Conservation (phyloP, 2,329 filamentous ascomycete species). For the Scolecobasidium constrictum region DNA sequence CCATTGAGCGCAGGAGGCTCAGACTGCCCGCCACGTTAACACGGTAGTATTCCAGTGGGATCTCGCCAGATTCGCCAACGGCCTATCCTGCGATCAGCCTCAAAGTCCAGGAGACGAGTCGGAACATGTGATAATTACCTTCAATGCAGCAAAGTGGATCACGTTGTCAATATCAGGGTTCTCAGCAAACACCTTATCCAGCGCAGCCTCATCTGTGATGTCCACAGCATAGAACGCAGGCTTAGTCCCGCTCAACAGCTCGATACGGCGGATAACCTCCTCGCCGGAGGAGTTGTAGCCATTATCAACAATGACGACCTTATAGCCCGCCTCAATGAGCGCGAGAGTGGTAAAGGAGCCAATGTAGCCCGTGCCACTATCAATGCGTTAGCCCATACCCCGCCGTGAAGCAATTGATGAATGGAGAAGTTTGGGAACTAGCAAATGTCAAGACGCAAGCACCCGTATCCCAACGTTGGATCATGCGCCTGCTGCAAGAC, state of each 20-base stretch:
- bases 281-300: constrained; percentile 85
- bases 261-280: constrained; percentile 87
- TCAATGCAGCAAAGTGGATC: constrained; percentile 96
- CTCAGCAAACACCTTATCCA: constrained; percentile 79
- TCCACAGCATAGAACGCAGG: constrained; percentile 78
- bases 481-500: neutral
- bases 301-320: constrained; percentile 93
- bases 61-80: constrained; percentile 88
- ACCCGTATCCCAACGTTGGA: constrained; percentile 2
- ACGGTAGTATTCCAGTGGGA: constrained; percentile 93
- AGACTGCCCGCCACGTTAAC: constrained; percentile 94
- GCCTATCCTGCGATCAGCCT: too few species aligned
- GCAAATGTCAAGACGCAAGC: constrained; percentile 13
- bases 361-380: constrained; percentile 95
- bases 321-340: constrained; percentile 86
- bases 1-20: constrained; percentile 76
- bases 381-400: constrained; percentile 9
- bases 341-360: constrained; percentile 92
- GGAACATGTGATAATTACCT: constrained; percentile 58
- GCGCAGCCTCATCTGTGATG: constrained; percentile 70
- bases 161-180: constrained; percentile 95
- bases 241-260: constrained; percentile 81
- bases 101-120: too few species aligned
- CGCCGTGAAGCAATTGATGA: constrained; percentile 19
- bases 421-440: constrained; percentile 8